Base-by-base conservation (phyloP, 495 filamentous ascomycete species). In the Glutinoglossum americanum region DNA sequence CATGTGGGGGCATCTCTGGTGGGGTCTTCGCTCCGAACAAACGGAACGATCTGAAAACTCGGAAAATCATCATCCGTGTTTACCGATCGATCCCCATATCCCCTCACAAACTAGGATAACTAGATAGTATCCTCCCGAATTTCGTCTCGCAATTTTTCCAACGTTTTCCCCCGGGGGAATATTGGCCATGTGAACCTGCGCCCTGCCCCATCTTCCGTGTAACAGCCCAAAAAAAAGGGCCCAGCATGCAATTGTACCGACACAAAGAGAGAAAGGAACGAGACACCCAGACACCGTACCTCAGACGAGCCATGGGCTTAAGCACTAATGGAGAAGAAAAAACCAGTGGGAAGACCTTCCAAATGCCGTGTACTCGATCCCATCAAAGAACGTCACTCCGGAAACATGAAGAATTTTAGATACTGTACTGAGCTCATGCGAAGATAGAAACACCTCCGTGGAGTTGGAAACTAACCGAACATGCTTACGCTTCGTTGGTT, bases 401-500 rank as follows among this genome's bases (percentile, higher is more conserved):
- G 37, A 21, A 1, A 45, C 41, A 45, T 21, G n/a, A n/a, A 1
- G 17, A 3, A 1, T 10, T 19, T 13, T 45, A 23, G 41, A 21
- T 45, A 21, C 17, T 27, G 15, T 27, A 13, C 26, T 21, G 26
- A 53, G 19, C 23, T 7, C 19, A 13, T 51, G 17, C 9, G 47
- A 51, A 30, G 15, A 28, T 1, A 53, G n/a, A 53, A 28, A 28
- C 10, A 3, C 6, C 49, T 30, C 28, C 5, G 19, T 13, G 19
- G 13, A 1, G 4, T 30, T 30, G 25, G 26, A 53, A 17, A 53
- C 49, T 11, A 5, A 30, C 13, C 44, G 21, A 15, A 11, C 4
- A 3, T 33, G 19, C 32, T 59, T 61, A 67, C 57, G 62, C 53
- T 55, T 94, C 83, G 54, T 97, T 99, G 57, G 86, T 92, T 4